phyloP scores from a whole-genome alignment of 768 basidiomycete species.

The Pleurotus giganteus region DNA sequence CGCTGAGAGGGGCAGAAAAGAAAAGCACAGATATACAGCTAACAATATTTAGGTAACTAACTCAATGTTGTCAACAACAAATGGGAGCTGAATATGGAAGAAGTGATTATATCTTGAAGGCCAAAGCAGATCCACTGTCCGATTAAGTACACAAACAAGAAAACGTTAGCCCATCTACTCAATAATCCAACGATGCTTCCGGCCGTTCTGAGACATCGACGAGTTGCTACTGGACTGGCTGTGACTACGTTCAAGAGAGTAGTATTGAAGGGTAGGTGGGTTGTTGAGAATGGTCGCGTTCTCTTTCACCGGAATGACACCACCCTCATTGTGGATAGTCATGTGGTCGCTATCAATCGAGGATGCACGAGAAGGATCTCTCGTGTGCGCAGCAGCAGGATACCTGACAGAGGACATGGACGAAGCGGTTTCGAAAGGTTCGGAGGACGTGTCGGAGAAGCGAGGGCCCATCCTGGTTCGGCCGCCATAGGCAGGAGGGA shows the following conservation, averaged over 20 bases:
- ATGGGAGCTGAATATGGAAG: neutral
- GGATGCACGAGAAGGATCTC: constrained; percentile 31
- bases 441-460: constrained; percentile 40
- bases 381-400: constrained; percentile 34
- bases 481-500: constrained; percentile 21
- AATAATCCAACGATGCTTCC: constrained; percentile 51
- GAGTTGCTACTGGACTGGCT: constrained; percentile 1
- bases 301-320: neutral
- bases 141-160: constrained; percentile 5
- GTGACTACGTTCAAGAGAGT: constrained; percentile 3
- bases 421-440: constrained; percentile 36
- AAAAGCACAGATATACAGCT: neutral
- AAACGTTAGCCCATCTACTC: constrained; percentile 34
- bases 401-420: constrained; percentile 22
- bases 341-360: constrained; percentile 17
- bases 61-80: constrained; percentile 8
- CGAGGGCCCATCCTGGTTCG: constrained; percentile 38
- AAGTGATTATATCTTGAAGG: neutral
- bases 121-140: neutral
- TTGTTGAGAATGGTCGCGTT: constrained; percentile 3
- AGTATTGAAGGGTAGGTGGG: constrained; percentile 7
- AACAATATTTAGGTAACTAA: neutral
- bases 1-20: too few species aligned
- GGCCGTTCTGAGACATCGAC: constrained; percentile 22
- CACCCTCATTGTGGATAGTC: constrained; percentile 11